Base-by-base conservation (phyloP, 108 stramenopile genomes). In the Nannochloropsis oceanica region DNA sequence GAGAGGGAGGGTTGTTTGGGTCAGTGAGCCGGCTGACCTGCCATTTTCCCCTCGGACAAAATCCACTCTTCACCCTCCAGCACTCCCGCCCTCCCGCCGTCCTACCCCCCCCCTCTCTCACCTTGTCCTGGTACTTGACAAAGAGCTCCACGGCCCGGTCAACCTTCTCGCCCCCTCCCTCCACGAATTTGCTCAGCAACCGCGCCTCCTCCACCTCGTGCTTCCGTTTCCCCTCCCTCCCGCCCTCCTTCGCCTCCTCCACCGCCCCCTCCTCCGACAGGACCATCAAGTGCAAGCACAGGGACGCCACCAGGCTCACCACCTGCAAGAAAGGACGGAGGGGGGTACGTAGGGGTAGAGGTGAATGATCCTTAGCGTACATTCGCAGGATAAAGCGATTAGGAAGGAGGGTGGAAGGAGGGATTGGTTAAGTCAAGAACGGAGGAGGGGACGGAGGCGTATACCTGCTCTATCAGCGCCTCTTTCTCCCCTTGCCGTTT, bases 111-210 rank as follows among this genome's bases (percentile, higher is more conserved):
- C 59, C 59, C 9, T 73, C 59, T 10, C 59, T 73, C 2, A 73
- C 59, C 87, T 79, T 87, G 44, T 89, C 87, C 24, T 86, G 81
- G 86, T 89, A 89, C 43, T 89, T 87, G 83, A 89, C 82, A 84
- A 85, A 90, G 42, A 89, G 89, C 44, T 90, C 90, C 81, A 89
- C 26, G 18, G 87, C 42, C 24, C 87, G 43, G n/a, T 90, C 87
- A 0, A 85, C 80, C 84, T 89, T 89, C 26, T 89, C 89, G 43
- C 81, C 43, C 87, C 84, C 90, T 0, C 26, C 87, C 44, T 90
- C 90, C 22, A 88, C n/a, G 43, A 90, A 90, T 59, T 90, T 90
- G 27, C 84, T 82, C 79, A 90, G 26, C 42, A 90, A 85, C 26
- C 90, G 89, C 84, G 26, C 44, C 27, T 84, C 81, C 42, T 43